Base-by-base conservation (phyloP, 805 yeast species). In the Hyphopichia homilentoma region DNA sequence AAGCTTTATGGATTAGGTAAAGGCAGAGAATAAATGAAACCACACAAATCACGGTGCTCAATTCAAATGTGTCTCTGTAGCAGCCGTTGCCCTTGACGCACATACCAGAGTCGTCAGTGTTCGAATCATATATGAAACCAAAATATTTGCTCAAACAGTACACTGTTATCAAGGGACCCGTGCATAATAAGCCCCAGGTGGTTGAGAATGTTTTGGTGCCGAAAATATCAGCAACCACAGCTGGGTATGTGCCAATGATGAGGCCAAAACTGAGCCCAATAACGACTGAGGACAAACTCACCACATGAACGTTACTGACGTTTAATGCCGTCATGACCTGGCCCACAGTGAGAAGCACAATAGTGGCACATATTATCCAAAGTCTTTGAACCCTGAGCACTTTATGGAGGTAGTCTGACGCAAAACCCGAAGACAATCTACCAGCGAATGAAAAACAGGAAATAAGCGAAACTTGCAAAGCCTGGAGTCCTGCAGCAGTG, bases 181-280 rank as follows among this genome's bases (percentile, higher is more conserved):
- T 78, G 16, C 88, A 80, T 11, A 77, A 57, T 25, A 83, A 57
- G 0, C 90, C 87, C 90, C 93, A 84, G 1, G 81, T 68, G 0
- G 89, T 81, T 15, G 87, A 77, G 51, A 81, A 84, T 0, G 77
- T 71, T 5, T 59, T 65, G 0, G 84, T 71, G 2, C 89, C 89
- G 58, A 81, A 82, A 9, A 67, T 61, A 41, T 84, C 94, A 0
- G 88, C 88, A 18, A 82, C 68, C 2, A 81, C 68, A 1, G 89
- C 82, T 3, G 94, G 94, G 50, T 79, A 79, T 0, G 81, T 74
- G 0, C 90, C 90, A 58, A 79, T 82, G 3, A 76, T 56, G 17
- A 82, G 64, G 0, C 94, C 94, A 57, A 81, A 84, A 14, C 84
- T 71, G 20, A 68, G 61, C 0, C 93, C 93, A 33, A 76, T 66